phyloP scores from a whole-genome alignment of 108 stramenopile species.

The Cyclotella sp. region DNA sequence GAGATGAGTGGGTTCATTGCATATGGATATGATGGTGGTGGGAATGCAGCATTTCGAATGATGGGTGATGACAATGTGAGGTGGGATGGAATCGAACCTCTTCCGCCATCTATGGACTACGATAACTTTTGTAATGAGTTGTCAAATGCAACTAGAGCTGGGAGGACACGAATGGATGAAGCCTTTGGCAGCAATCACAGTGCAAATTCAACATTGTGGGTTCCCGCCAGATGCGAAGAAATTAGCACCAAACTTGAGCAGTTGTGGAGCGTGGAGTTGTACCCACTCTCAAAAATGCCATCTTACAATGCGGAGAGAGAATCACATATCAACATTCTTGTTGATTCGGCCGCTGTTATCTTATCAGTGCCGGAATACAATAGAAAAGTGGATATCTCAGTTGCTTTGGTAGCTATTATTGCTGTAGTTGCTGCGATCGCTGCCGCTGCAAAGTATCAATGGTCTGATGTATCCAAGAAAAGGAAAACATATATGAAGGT shows the following conservation, averaged over 20 bases:
- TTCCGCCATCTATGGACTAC: background rate
- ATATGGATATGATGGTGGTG: constrained; percentile 5
- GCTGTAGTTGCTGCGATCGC: background rate
- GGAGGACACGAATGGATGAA: background rate
- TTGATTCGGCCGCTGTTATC: background rate
- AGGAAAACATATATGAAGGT: no score
- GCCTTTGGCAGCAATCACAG: background rate
- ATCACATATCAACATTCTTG: background rate
- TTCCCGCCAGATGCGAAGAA: background rate
- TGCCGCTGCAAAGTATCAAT: background rate
- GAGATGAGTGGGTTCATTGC: constrained; percentile 10
- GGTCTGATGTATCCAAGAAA: background rate
- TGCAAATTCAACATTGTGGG: background rate
- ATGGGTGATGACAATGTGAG: background rate
- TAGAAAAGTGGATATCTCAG: background rate
- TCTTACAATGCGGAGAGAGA: background rate
- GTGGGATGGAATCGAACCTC: constrained; percentile 3
- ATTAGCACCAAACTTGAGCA: background rate
- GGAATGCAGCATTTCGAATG: constrained; percentile 4
- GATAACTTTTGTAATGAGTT: background rate
- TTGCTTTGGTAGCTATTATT: background rate
- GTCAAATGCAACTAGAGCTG: background rate
- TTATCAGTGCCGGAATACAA: no score
- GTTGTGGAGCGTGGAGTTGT: constrained; percentile 1
- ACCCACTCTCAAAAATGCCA: constrained; percentile 1